phyloP scores from a whole-genome alignment of 371 early-diverging fungal genomes.

The Actinomortierella ambigua region DNA sequence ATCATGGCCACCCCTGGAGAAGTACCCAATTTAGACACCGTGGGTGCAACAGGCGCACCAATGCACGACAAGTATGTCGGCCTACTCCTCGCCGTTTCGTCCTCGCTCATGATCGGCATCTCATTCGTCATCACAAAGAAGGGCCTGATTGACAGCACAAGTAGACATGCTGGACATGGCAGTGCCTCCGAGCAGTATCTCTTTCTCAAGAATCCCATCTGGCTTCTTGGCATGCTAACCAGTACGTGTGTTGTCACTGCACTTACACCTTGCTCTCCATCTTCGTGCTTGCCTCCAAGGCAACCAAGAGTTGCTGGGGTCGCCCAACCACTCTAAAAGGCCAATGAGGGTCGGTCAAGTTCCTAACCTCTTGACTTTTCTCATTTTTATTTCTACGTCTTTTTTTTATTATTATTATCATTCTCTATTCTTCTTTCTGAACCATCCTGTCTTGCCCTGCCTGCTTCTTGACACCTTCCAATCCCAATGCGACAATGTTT shows the following conservation, averaged over 20 bases:
- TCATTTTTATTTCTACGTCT: background rate
- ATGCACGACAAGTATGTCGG: conserved; percentile 84
- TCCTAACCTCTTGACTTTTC: background rate
- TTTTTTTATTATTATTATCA: conserved; percentile 4
- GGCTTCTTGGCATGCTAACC: conserved; percentile 93
- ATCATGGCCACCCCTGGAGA: conserved; percentile 37
- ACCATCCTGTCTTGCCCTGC: too few relatives aligned
- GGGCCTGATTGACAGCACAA: conserved; percentile 73
- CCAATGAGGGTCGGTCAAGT: background rate
- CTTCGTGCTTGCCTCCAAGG: background rate
- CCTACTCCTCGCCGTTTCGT: conserved; percentile 80
- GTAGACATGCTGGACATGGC: conserved; percentile 44
- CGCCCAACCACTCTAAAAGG: background rate
- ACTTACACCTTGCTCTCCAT: background rate
- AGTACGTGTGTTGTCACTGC: conserved; percentile 52
- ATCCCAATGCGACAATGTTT: too few relatives aligned
- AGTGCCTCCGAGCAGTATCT: conserved; percentile 75
- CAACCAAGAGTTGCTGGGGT: background rate
- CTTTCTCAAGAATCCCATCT: conserved; percentile 81
- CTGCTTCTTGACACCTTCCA: background rate
- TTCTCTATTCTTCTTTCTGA: background rate
- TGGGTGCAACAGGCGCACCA: background rate
- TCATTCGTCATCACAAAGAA: conserved; percentile 88
- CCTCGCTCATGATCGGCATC: conserved; percentile 81
- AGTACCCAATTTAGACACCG: too few relatives aligned